Conservation (phyloP, 495 filamentous ascomycete species). For the Penicillium manginii region DNA sequence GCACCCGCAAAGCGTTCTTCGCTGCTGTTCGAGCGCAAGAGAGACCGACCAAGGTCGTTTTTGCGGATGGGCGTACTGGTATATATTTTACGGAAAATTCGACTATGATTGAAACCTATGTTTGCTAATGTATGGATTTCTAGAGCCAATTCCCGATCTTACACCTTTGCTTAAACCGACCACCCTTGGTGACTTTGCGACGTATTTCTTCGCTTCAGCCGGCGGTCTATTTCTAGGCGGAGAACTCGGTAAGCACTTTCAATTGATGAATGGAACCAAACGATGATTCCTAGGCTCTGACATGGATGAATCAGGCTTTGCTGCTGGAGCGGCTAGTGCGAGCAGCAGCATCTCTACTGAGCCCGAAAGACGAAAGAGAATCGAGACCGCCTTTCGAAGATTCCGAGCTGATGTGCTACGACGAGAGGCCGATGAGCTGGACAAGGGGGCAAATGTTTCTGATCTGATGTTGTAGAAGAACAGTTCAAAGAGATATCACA, state of each 20-base stretch:
- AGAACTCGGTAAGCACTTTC: conserved; percentile 48
- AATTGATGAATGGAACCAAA: neutral
- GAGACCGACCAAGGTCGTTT: conserved; percentile 63
- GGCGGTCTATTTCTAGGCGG: conserved; percentile 68
- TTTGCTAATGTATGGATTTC: neutral
- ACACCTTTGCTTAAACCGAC: conserved; percentile 60
- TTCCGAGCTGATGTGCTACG: conserved; percentile 66
- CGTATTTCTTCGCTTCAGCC: conserved; percentile 63
- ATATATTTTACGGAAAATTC: conserved; percentile 10
- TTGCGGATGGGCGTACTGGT: conserved; percentile 63
- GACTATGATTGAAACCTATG: neutral
- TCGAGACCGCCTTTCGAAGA: conserved; percentile 65
- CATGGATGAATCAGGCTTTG: conserved; percentile 44
- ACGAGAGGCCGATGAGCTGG: conserved; percentile 58
- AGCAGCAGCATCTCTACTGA: conserved; percentile 55
- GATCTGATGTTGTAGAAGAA: conserved; percentile 32
- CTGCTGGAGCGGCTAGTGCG: conserved; percentile 57
- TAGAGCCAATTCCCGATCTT: conserved; percentile 66
- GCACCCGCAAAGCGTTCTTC: conserved; percentile 58
- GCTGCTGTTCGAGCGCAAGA: conserved; percentile 60
- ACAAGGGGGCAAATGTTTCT: conserved; percentile 40
- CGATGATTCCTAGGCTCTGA: conserved; percentile 2
- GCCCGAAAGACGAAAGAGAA: conserved; percentile 55
- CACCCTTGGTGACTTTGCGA: conserved; percentile 60
- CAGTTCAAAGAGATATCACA: neutral